phyloP scores from a whole-genome alignment of 2,329 filamentous ascomycete genomes.

The Apiospora sp. region DNA sequence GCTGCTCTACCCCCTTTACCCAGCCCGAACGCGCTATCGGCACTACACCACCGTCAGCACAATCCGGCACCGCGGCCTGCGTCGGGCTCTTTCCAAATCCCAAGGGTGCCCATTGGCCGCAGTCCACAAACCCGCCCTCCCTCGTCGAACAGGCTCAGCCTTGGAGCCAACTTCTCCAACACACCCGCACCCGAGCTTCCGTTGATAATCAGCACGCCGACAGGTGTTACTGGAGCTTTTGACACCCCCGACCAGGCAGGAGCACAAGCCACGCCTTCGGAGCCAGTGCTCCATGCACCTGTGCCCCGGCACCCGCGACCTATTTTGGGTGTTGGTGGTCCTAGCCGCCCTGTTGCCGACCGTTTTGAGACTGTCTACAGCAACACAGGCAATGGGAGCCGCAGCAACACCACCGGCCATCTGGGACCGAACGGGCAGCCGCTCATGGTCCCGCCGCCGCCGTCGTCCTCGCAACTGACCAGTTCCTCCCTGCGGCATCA shows the following conservation, averaged over 20 bases:
- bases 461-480: slow-evolving; percentile 46
- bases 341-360: slow-evolving; percentile 56
- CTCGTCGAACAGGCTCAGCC: slow-evolving; percentile 34
- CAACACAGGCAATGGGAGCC: slow-evolving; percentile 37
- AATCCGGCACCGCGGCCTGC: slow-evolving; percentile 50
- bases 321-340: slow-evolving; percentile 33
- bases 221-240: slow-evolving; percentile 61
- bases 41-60: slow-evolving; percentile 48
- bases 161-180: slow-evolving; percentile 25
- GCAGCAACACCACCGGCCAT: slow-evolving; percentile 24
- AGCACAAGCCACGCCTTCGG: slow-evolving; percentile 39
- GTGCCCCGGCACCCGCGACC: slow-evolving; percentile 59
- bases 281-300: slow-evolving; percentile 60
- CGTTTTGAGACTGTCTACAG: slow-evolving; percentile 65
- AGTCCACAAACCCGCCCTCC: slow-evolving; percentile 34
- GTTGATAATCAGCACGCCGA: slow-evolving; percentile 68
- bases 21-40: slow-evolving; percentile 49
- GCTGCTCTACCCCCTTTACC: slow-evolving; percentile 49
- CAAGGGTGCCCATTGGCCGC: slow-evolving; percentile 50
- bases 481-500: slow-evolving; percentile 49
- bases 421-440: slow-evolving; percentile 21
- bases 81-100: slow-evolving; percentile 53
- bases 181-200: slow-evolving; percentile 55
- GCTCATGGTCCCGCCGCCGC: slow-evolving; percentile 27
- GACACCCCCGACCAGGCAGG: slow-evolving; percentile 51